Conservation (phyloP, 2,329 filamentous ascomycete species). For the Stylonectria norvegica region DNA sequence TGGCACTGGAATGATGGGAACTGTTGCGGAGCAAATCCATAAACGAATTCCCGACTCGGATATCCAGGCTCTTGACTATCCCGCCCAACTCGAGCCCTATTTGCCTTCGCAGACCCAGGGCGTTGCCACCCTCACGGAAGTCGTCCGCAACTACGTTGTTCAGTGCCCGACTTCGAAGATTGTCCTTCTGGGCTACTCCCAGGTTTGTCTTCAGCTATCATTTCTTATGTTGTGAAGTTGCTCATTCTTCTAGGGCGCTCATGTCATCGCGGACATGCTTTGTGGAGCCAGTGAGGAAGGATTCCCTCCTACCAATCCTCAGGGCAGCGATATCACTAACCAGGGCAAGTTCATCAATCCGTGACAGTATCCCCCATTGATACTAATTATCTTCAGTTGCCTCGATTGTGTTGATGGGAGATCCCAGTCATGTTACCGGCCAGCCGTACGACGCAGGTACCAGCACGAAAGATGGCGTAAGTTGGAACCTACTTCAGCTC, state of each 20-base stretch:
- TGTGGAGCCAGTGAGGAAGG: slow-evolving; percentile 20
- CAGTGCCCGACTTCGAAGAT: slow-evolving; percentile 19
- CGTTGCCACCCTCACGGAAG: slow-evolving; percentile 6
- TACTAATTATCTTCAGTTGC: slow-evolving; percentile 6
- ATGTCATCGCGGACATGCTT: slow-evolving; percentile 20
- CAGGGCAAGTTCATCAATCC: slow-evolving; percentile 10
- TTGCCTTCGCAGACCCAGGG: slow-evolving; percentile 17
- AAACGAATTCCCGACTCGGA: slow-evolving; percentile 11
- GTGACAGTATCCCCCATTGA: accelerated
- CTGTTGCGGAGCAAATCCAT: slow-evolving; percentile 12
- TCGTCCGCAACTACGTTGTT: slow-evolving; percentile 9
- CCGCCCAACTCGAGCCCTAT: slow-evolving; percentile 16
- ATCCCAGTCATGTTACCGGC: slow-evolving; percentile 12
- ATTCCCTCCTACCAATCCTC: slow-evolving; percentile 17
- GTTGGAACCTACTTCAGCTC: background rate
- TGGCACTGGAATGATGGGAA: slow-evolving; percentile 21
- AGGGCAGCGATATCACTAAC: slow-evolving; percentile 1
- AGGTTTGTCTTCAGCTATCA: slow-evolving; percentile 3
- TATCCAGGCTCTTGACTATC: slow-evolving; percentile 13
- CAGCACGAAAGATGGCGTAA: slow-evolving; percentile 13
- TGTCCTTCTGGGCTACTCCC: slow-evolving; percentile 22
- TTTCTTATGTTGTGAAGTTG: background rate
- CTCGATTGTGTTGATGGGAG: slow-evolving; percentile 15
- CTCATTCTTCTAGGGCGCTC: slow-evolving; percentile 15
- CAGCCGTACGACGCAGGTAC: slow-evolving; percentile 13